A percentile compares a stretch with the other conserved stretches of the same genome.
phyloP scores from a whole-genome alignment of 1,284 basidiomycete genomes.

The Austroboletus niveus region DNA sequence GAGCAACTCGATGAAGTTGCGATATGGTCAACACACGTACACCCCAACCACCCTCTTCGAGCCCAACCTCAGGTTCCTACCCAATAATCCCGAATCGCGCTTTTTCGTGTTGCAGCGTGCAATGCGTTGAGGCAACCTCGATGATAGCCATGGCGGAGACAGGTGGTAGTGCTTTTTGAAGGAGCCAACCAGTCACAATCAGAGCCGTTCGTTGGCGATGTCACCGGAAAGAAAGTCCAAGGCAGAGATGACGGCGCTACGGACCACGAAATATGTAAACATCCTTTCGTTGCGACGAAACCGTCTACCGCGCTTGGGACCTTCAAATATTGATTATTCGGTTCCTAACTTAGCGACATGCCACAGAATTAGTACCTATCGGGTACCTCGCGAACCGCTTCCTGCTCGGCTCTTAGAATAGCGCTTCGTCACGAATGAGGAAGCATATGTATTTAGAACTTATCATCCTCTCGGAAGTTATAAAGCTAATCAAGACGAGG shows the following conservation, averaged over 20 bases:
- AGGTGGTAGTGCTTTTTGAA: conserved; percentile 60
- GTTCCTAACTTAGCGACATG: no score
- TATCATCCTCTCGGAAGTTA: no score
- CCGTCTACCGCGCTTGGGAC: no score
- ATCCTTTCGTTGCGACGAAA: conserved; percentile 37
- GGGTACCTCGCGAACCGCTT: no score
- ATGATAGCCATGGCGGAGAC: conserved; percentile 58
- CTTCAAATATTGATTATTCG: no score
- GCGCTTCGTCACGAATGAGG: no score
- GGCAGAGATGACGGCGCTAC: conserved; percentile 79
- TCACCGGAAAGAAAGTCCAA: conserved; percentile 91
- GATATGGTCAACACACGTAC: neutral
- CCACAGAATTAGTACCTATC: no score
- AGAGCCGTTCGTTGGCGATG: conserved; percentile 77
- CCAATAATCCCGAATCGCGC: conserved; percentile 82
- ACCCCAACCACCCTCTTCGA: conserved; percentile 84
- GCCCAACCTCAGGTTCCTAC: conserved; percentile 87
- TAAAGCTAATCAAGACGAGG: no score
- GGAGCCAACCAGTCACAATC: conserved; percentile 22
- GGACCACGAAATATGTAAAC: conserved; percentile 68
- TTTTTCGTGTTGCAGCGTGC: conserved; percentile 87
- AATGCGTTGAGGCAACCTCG: conserved; percentile 54
- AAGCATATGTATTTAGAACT: no score
- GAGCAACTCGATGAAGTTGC: no score
- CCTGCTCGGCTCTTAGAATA: no score